phyloP scores from a whole-genome alignment of 1,284 basidiomycete species.

The Xerocomus nothofagi region DNA sequence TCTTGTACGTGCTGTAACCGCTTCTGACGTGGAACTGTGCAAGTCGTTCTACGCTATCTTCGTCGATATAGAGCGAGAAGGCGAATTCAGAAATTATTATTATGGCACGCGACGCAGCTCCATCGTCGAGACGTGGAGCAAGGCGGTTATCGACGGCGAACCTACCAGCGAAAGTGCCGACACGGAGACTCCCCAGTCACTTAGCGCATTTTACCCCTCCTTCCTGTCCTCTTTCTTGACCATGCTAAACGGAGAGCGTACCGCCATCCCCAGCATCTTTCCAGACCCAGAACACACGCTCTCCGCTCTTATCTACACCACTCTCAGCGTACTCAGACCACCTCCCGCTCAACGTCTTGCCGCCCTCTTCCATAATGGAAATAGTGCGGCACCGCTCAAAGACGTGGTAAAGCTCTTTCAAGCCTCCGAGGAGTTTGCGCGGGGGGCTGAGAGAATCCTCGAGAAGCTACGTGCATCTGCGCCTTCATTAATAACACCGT shows the following conservation, averaged over 20 bases:
- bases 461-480: constrained; percentile 65
- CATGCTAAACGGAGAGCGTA: constrained; percentile 70
- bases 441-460: constrained; percentile 68
- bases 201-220: constrained; percentile 67
- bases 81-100: constrained; percentile 91
- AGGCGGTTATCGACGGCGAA: constrained; percentile 45
- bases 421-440: constrained; percentile 79
- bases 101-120: constrained; percentile 74
- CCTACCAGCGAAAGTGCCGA: constrained; percentile 26
- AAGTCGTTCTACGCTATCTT: constrained; percentile 84
- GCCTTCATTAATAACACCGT: constrained; percentile 25
- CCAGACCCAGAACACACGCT: constrained; percentile 74
- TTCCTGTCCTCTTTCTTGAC: constrained; percentile 73
- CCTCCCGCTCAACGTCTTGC: constrained; percentile 77
- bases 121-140: constrained; percentile 71
- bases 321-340: constrained; percentile 76
- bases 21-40: constrained; percentile 71
- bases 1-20: constrained; percentile 78
- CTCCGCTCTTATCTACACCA: constrained; percentile 78
- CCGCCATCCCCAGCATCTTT: constrained; percentile 79
- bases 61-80: constrained; percentile 83
- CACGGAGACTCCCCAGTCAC: constrained; percentile 35
- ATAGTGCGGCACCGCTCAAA: constrained; percentile 59
- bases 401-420: constrained; percentile 72
- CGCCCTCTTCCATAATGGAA: constrained; percentile 59